Evolutionary conservation across 306 rosid genomes (phyloP).

Genomic region (Cucumis melo): DNA sequence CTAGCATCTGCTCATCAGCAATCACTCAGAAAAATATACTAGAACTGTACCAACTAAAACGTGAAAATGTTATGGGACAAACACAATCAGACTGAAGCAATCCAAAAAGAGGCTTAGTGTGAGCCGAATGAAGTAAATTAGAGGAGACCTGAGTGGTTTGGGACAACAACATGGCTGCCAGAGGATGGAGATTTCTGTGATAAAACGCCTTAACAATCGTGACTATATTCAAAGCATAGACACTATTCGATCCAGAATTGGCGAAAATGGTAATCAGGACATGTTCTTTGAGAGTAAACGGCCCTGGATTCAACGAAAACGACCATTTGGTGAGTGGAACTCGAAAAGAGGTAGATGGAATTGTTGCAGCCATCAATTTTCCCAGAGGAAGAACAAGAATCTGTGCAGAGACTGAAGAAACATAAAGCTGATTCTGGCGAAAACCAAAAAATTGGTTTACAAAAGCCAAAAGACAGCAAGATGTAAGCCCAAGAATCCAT

Average conservation of each 20-base stretch:
- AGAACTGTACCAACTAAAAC: neutral
- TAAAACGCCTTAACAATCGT: constrained; percentile 82
- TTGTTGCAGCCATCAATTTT: constrained; percentile 68
- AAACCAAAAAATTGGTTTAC: constrained; percentile 60
- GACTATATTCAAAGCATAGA: constrained; percentile 60
- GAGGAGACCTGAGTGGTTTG: constrained; percentile 60
- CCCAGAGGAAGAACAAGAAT: constrained; percentile 64
- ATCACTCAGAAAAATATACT: neutral
- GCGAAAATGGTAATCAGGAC: constrained; percentile 76
- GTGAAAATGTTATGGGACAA: neutral
- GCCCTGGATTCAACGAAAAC: constrained; percentile 70
- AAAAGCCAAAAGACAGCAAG: constrained; percentile 57
- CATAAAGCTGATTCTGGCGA: constrained; percentile 36
- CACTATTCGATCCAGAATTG: constrained; percentile 47
- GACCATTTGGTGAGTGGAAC: constrained; percentile 44
- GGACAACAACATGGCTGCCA: constrained; percentile 54
- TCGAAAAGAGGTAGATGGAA: constrained; percentile 19
- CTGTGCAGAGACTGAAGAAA: constrained; percentile 59
- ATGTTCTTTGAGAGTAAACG: constrained; percentile 68
- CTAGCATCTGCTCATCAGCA: constrained; percentile 55
- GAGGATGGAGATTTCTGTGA: constrained; percentile 33
- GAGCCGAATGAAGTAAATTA: neutral
- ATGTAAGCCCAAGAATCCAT: constrained; percentile 57
- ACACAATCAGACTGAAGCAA: neutral
- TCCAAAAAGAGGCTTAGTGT: neutral